phyloP scores from a whole-genome alignment of 805 yeast species.

The Candida ponderosae region DNA sequence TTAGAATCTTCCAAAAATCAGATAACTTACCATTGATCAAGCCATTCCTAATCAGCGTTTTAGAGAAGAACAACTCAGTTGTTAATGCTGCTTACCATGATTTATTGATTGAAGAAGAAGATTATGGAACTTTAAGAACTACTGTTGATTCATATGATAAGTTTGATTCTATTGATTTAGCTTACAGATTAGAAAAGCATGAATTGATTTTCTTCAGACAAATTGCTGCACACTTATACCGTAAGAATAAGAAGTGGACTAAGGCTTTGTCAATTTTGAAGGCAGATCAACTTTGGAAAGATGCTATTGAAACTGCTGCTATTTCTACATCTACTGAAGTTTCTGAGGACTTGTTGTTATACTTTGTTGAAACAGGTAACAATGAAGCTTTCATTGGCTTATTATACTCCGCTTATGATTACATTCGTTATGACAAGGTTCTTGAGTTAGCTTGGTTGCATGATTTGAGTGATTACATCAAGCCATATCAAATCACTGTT shows the following conservation, averaged over 20 bases:
- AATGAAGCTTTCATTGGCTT: slow-evolving; percentile 91
- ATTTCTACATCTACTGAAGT: slow-evolving; percentile 70
- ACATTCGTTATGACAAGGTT: slow-evolving; percentile 75
- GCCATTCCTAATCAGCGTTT: slow-evolving; percentile 87
- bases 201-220: slow-evolving; percentile 89
- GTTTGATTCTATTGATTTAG: slow-evolving; percentile 87
- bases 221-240: slow-evolving; percentile 88
- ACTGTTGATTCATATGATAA: slow-evolving; percentile 87
- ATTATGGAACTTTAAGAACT: slow-evolving; percentile 79
- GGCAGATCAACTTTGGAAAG: slow-evolving; percentile 90
- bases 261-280: slow-evolving; percentile 85
- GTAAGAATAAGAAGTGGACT: slow-evolving; percentile 89
- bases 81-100: slow-evolving; percentile 96
- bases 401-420: slow-evolving; percentile 76
- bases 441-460: slow-evolving; percentile 89
- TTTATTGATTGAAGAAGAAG: slow-evolving; percentile 92
- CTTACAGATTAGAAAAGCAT: slow-evolving; percentile 88
- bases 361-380: slow-evolving; percentile 95
- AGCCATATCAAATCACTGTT: slow-evolving; percentile 85
- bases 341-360: slow-evolving; percentile 80
- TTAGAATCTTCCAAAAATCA: slow-evolving; percentile 87
- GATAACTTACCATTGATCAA: slow-evolving; percentile 95
- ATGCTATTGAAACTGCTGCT: slow-evolving; percentile 88
- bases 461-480: slow-evolving; percentile 72
- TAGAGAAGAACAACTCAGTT: slow-evolving; percentile 81